phyloP scores from a whole-genome alignment of 1,284 basidiomycete species.

The Ganoderma lucidum region DNA sequence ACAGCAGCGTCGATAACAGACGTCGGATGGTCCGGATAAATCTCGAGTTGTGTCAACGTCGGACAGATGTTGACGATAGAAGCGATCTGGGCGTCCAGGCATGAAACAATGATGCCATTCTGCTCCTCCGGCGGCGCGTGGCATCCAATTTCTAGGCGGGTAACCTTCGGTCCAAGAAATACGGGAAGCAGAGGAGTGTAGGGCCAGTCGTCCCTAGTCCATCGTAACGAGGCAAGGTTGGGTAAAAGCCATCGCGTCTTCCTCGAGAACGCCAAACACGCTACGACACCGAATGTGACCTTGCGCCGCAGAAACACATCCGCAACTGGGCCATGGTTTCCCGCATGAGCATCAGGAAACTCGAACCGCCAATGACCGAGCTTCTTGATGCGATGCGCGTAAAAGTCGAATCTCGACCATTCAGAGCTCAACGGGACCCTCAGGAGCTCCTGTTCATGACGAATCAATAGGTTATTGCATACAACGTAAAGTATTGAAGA shows the following conservation, averaged over 20 bases:
- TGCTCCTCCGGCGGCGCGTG: too few species aligned
- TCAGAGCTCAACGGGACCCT: not conserved
- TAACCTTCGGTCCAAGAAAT: not conserved
- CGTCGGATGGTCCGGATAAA: not conserved
- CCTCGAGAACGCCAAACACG: not conserved
- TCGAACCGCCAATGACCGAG: too few species aligned
- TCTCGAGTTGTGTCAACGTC: not conserved
- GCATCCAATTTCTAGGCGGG: not conserved
- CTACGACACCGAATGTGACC: not conserved
- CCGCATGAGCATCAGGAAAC: too few species aligned
- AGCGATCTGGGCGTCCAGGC: not conserved
- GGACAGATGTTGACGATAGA: not conserved
- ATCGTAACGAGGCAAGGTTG: not conserved
- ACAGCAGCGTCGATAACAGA: not conserved
- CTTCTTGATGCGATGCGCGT: not conserved
- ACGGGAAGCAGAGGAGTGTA: not conserved
- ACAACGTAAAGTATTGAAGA: too few species aligned
- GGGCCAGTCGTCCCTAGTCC: not conserved
- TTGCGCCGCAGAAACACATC: too few species aligned
- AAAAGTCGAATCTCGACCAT: not conserved
- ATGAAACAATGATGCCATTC: too few species aligned
- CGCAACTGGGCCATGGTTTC: too few species aligned
- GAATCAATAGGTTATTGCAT: too few species aligned
- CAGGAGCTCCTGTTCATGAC: not conserved
- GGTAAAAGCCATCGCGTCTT: not conserved